These are phyloP conservation scores for Venturiaceae sp. DNA, from an alignment of 2,329 filamentous ascomycete genomes.

Conservation along the genomic window DNA sequence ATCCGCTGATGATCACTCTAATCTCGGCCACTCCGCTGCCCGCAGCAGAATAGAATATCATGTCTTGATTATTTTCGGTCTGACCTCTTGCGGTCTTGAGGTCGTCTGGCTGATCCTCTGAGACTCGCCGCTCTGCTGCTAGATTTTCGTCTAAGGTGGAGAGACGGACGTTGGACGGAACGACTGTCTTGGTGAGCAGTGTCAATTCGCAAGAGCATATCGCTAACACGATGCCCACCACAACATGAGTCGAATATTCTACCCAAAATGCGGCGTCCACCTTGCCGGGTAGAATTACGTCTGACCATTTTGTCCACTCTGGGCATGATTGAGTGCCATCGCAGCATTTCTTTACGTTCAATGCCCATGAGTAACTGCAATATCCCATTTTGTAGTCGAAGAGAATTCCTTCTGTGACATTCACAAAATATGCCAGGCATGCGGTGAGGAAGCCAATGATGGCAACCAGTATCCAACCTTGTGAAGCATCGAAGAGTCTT, in stretches of 20 bases:
- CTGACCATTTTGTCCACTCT: constrained; percentile 56
- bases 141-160: constrained; percentile 90
- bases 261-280: constrained; percentile 45
- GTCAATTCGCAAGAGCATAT: constrained; percentile 68
- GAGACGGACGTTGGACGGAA: constrained; percentile 79
- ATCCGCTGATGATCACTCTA: constrained; percentile 94
- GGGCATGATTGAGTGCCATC: constrained; percentile 43
- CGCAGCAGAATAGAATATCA: constrained; percentile 92
- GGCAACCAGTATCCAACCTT: constrained; percentile 91
- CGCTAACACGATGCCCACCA: constrained; percentile 61
- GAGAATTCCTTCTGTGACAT: constrained; percentile 73
- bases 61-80: constrained; percentile 23
- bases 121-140: constrained; percentile 50
- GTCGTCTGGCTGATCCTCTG: constrained; percentile 33
- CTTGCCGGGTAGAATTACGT: constrained; percentile 41
- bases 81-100: constrained; percentile 43
- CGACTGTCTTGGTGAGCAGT: constrained; percentile 83
- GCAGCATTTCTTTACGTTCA: constrained; percentile 61
- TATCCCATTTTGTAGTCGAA: constrained; percentile 92
- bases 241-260: constrained; percentile 69
- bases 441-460: constrained; percentile 82
- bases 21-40: constrained; percentile 96
- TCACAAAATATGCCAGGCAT: constrained; percentile 76
- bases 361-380: constrained; percentile 61
- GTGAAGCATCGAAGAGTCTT: constrained; percentile 72